phyloP scores from a whole-genome alignment of 805 yeast genomes.

The Kuraishia hungarica region DNA sequence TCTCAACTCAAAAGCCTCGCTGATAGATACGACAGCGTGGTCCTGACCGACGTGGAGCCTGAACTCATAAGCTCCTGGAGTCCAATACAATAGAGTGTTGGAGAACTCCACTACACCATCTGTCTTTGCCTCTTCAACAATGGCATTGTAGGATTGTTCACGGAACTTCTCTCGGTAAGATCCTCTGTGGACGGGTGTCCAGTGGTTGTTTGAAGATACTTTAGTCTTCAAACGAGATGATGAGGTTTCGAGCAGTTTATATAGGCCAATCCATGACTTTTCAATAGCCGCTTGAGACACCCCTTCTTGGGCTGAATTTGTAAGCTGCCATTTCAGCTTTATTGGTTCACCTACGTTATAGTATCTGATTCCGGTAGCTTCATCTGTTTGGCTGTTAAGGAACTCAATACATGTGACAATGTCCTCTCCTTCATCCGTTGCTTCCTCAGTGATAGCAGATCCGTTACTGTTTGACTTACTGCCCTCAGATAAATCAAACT shows the following conservation, averaged over 20 bases:
- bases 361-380: slow-evolving; percentile 11
- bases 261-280: slow-evolving; percentile 73
- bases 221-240: slow-evolving; percentile 46
- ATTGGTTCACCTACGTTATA: slow-evolving; percentile 46
- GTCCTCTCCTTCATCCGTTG: slow-evolving; percentile 22
- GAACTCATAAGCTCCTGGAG: slow-evolving; percentile 65
- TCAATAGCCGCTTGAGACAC: background rate
- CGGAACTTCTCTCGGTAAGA: background rate
- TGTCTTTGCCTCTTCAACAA: slow-evolving; percentile 7
- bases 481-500: background rate
- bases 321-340: slow-evolving; percentile 41
- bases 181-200: slow-evolving; percentile 38
- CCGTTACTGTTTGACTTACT: background rate
- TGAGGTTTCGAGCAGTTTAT: slow-evolving; percentile 53
- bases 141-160: background rate
- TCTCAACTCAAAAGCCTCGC: slow-evolving; percentile 58
- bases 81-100: slow-evolving; percentile 44
- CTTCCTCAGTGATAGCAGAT: slow-evolving; percentile 17
- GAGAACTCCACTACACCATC: slow-evolving; percentile 43
- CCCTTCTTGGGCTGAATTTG: slow-evolving; percentile 11
- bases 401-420: slow-evolving; percentile 14
- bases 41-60: slow-evolving; percentile 60
- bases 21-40: slow-evolving; percentile 61
- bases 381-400: slow-evolving; percentile 5
- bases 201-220: slow-evolving; percentile 57